phyloP scores from a whole-genome alignment of 2,329 filamentous ascomycete species.

The Acephala macrosclerotiorum region DNA sequence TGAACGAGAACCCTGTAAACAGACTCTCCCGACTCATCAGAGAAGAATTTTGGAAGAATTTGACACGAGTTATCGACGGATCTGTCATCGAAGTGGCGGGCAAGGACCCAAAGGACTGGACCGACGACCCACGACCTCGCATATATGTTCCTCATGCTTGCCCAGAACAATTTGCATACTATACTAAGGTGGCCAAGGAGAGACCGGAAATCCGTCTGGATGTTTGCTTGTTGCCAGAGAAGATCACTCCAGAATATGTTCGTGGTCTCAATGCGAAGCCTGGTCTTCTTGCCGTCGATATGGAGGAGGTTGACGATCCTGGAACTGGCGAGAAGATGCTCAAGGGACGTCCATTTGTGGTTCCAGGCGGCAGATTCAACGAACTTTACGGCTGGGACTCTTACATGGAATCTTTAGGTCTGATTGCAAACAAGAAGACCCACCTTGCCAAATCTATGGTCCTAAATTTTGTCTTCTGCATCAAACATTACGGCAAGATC shows the following conservation, averaged over 20 bases:
- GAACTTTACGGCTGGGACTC: slow-evolving; percentile 99
- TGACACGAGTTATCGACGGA: slow-evolving; percentile 90
- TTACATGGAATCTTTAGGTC: slow-evolving; percentile 95
- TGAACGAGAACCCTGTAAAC: slow-evolving; percentile 95
- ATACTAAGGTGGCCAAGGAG: slow-evolving; percentile 78
- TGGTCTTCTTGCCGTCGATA: slow-evolving; percentile 87
- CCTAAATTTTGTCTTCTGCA: slow-evolving; percentile 96
- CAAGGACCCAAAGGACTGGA: slow-evolving; percentile 95
- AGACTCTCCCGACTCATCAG: slow-evolving; percentile 86
- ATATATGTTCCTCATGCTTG: slow-evolving; percentile 90
- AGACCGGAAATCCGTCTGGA: slow-evolving; percentile 87
- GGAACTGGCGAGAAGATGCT: slow-evolving; percentile 74
- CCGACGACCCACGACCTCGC: slow-evolving; percentile 82
- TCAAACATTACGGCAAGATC: slow-evolving; percentile 98
- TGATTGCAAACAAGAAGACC: slow-evolving; percentile 84
- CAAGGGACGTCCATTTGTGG: slow-evolving; percentile 90
- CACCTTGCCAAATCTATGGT: slow-evolving; percentile 95
- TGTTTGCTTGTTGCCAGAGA: slow-evolving; percentile 78
- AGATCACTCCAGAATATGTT: slow-evolving; percentile 82
- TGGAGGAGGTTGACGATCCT: slow-evolving; percentile 77
- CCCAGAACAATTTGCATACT: slow-evolving; percentile 90
- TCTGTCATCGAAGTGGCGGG: slow-evolving; percentile 87
- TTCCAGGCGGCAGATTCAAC: slow-evolving; percentile 96
- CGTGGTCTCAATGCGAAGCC: slow-evolving; percentile 86
- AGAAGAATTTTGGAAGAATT: slow-evolving; percentile 89